Percentiles rank a stretch among this genome's conserved stretches.
Conservation (phyloP, 768 basidiomycete species). For the Auricularia cornea region DNA sequence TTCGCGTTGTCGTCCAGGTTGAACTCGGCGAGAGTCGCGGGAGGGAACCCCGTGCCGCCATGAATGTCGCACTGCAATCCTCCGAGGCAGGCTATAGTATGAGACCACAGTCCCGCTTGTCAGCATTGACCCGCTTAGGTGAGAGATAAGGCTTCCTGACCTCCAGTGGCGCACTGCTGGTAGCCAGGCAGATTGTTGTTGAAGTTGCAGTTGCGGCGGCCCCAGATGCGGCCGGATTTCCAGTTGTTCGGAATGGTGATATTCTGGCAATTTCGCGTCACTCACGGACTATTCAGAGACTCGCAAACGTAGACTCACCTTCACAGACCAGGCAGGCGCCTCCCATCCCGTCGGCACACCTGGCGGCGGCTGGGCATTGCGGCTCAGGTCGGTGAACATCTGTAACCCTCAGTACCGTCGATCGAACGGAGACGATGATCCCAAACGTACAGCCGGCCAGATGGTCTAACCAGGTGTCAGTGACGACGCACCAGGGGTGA, state of each 20-base stretch:
- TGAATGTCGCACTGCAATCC: conserved; percentile 22
- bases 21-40: conserved; percentile 62
- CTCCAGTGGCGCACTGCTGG: conserved; percentile 27
- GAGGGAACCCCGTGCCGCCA: conserved; percentile 42
- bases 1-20: conserved; percentile 26
- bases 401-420: background rate
- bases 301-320: background rate
- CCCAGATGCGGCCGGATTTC: conserved; percentile 20
- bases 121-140: conserved; percentile 9
- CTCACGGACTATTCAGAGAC: conserved; percentile 17
- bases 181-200: conserved; percentile 18
- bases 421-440: background rate
- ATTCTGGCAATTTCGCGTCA: conserved; percentile 16
- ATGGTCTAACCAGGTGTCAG: background rate
- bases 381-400: background rate
- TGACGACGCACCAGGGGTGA: background rate
- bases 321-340: background rate
- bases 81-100: conserved; percentile 20
- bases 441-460: background rate
- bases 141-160: conserved; percentile 25
- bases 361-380: background rate
- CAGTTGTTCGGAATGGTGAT: conserved; percentile 18
- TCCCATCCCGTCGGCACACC: background rate
- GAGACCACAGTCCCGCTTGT: no score
- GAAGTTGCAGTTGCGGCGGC: conserved; percentile 18